Evolutionary conservation across 2,329 filamentous ascomycete species (phyloP).

Genomic region (Xylariaceae sp.): DNA sequence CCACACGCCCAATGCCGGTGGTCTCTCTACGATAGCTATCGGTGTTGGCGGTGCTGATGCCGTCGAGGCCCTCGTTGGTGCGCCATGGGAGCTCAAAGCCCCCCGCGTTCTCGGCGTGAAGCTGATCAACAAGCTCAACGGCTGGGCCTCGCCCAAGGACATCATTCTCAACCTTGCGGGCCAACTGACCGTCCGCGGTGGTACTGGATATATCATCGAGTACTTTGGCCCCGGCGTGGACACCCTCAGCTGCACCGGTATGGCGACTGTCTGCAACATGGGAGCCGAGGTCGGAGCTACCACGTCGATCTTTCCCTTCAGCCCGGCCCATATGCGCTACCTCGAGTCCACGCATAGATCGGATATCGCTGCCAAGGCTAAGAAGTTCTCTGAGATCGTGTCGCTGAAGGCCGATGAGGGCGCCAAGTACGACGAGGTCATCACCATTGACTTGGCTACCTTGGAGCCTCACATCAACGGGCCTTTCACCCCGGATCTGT

Average conservation of each 20-base stretch:
- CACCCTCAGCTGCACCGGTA: conserved; percentile 83
- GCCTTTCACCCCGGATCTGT: conserved; percentile 92
- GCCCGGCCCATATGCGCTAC: conserved; percentile 75
- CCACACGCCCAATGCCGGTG: conserved; percentile 96
- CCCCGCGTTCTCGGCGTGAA: conserved; percentile 84
- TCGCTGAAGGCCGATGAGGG: conserved; percentile 72
- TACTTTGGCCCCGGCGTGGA: conserved; percentile 89
- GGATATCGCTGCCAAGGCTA: conserved; percentile 63
- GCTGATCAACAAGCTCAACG: conserved; percentile 74
- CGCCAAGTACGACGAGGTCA: conserved; percentile 83
- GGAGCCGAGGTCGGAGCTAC: conserved; percentile 89
- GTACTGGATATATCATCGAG: conserved; percentile 91
- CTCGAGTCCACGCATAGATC: conserved; percentile 75
- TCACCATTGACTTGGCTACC: conserved; percentile 82
- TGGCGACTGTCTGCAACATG: conserved; percentile 91
- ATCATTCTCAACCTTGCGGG: conserved; percentile 88
- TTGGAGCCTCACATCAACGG: conserved; percentile 97
- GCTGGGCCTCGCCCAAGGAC: conserved; percentile 94
- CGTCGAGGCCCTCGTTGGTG: conserved; percentile 91
- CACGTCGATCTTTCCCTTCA: conserved; percentile 92
- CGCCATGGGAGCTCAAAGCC: conserved; percentile 95
- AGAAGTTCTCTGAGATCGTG: conserved; percentile 44
- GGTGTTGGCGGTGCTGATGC: conserved; percentile 96
- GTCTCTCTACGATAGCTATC: conserved; percentile 87
- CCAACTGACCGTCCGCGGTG: conserved; percentile 83